Conservation (phyloP, 176 grass and related monocot species). For the Phoenix roebelenii region DNA sequence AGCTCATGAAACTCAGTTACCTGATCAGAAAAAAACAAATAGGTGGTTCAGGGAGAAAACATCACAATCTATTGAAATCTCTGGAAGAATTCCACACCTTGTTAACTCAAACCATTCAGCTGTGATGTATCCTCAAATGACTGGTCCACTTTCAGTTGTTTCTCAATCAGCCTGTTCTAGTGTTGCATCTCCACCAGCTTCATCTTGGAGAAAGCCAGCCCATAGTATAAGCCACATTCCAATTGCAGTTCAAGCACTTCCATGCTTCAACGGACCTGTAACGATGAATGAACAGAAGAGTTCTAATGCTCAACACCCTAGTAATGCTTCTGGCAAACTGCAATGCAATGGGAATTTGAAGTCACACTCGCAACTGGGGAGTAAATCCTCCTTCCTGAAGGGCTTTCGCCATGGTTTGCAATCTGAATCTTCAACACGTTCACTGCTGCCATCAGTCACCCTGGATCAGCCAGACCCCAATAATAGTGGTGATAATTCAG, state of each 20-base stretch:
- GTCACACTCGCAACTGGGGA: not conserved
- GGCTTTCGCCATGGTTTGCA: constrained; percentile 20
- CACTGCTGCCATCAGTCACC: constrained; percentile 17
- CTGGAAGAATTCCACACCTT: not conserved
- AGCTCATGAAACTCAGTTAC: constrained; percentile 5
- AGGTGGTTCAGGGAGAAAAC: not conserved
- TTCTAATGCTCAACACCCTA: constrained; percentile 26
- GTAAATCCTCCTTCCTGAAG: constrained; percentile 5
- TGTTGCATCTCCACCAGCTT: constrained; percentile 15
- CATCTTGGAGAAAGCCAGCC: constrained; percentile 20
- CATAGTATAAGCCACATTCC: constrained; percentile 23
- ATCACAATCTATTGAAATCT: constrained; percentile 4
- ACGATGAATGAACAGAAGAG: constrained; percentile 18
- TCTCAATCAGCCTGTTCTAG: constrained; percentile 12
- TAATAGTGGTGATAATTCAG: not conserved
- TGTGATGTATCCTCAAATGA: not conserved
- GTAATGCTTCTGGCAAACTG: constrained; percentile 11
- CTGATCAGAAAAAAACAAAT: not conserved
- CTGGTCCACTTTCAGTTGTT: not conserved
- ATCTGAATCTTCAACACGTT: constrained; percentile 19
- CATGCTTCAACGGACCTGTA: constrained; percentile 34
- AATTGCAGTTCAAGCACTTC: constrained; percentile 25
- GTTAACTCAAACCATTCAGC: not conserved
- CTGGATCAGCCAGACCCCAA: constrained; percentile 29
- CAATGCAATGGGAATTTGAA: constrained; percentile 16